A percentile compares a stretch with the other conserved stretches of the same genome.
phyloP scores from a whole-genome alignment of 2,329 filamentous ascomycete genomes.

The Didymellaceae sp. region DNA sequence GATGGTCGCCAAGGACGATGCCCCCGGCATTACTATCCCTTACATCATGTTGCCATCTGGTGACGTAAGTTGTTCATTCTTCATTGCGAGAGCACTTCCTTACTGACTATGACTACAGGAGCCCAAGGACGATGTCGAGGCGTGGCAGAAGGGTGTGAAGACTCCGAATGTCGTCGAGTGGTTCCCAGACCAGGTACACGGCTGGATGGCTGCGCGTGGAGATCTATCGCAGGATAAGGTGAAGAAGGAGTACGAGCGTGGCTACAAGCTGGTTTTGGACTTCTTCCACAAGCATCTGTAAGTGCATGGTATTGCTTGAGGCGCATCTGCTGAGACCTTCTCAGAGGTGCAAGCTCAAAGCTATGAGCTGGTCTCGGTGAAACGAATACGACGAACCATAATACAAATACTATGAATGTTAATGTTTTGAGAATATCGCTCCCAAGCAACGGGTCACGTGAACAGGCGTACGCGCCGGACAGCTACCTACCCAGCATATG shows the following conservation, averaged over 20 bases:
- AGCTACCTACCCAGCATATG: no score
- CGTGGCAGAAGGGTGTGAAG: constrained; percentile 58
- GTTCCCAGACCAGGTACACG: constrained; percentile 57
- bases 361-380: constrained; percentile 10
- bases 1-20: constrained; percentile 66
- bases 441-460: constrained; percentile 5
- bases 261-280: constrained; percentile 57
- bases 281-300: constrained; percentile 62
- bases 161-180: constrained; percentile 56
- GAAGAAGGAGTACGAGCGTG: constrained; percentile 58
- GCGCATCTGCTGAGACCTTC: constrained; percentile 21
- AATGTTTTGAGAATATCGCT: neutral
- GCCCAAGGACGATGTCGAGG: constrained; percentile 57
- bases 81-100: neutral
- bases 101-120: constrained; percentile 44
- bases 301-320: constrained; percentile 34
- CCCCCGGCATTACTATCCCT: constrained; percentile 62
- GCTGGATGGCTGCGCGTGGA: constrained; percentile 54
- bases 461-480: constrained; percentile 5
- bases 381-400: neutral
- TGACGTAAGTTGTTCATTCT: constrained; percentile 42
- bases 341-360: constrained; percentile 27
- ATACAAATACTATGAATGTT: neutral
- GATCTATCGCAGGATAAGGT: constrained; percentile 57
- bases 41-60: constrained; percentile 63